Conservation (phyloP, 1,284 basidiomycete species). For the Phlebopus sp. region DNA sequence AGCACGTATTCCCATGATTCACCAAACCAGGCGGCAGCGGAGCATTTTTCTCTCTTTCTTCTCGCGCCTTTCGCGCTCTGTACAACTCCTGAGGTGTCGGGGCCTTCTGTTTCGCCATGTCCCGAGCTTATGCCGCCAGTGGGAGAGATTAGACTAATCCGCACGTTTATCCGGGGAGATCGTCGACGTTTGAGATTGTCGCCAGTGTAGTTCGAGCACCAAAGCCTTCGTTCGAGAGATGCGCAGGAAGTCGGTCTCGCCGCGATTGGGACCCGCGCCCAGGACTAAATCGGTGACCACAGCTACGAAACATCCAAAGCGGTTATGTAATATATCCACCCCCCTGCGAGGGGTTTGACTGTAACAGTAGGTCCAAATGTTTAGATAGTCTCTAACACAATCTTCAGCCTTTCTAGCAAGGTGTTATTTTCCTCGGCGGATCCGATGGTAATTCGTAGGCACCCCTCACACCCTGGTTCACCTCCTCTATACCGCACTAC, state of each 20-base stretch:
- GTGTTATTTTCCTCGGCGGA: constrained; percentile 75
- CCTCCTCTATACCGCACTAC: constrained; percentile 90
- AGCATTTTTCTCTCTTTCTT: constrained; percentile 58
- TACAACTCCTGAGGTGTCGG: constrained; percentile 64
- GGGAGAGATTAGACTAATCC: neutral
- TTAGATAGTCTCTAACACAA: constrained; percentile 37
- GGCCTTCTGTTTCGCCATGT: constrained; percentile 59
- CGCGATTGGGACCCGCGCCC: neutral
- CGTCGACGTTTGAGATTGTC: neutral
- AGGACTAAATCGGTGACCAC: neutral
- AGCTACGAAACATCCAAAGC: neutral
- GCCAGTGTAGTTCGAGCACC: constrained; percentile 1
- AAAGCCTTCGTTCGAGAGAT: neutral
- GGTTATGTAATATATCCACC: constrained; percentile 4
- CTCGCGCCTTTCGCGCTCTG: constrained; percentile 52
- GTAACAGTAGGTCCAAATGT: neutral
- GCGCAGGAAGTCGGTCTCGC: constrained; percentile 1
- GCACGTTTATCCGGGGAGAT: neutral
- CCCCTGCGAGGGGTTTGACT: neutral
- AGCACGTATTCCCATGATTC: constrained; percentile 91
- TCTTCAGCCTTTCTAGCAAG: constrained; percentile 47
- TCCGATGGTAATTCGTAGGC: constrained; percentile 89
- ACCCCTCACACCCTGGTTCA: constrained; percentile 86
- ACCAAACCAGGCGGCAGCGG: constrained; percentile 71
- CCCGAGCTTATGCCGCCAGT: neutral